Evolutionary conservation across 2,329 filamentous ascomycete species (phyloP), one percentile per base, ranked within the genome.

Genomic region (Fonsecaea monophora): DNA sequence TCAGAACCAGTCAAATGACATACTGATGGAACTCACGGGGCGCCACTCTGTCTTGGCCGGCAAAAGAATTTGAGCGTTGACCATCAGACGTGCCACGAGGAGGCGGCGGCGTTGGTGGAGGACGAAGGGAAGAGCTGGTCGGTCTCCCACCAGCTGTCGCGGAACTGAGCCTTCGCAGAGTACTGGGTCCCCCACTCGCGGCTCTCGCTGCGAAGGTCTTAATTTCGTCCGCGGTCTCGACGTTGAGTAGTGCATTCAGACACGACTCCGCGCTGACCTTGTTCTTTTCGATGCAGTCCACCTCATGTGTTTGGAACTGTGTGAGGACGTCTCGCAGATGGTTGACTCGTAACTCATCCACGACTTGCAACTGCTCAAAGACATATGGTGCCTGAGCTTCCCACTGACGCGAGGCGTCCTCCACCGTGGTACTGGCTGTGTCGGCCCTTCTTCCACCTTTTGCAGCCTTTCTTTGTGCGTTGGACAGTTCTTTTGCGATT

Each of bases 351-450:
- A 87, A 89, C 81, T 99, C 95, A 76, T 99, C 95, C 37, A 96
- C 83, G 5, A 92, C 90, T 77, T 99, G 95, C 32, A 99, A 86
- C 68, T 90, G 91, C 79, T 99, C 95, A 75, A 96, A 97, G 68
- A 97, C 90, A 78, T 92, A 98, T 0, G 95, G 95, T 13, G 95
- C 92, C 78, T 97, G 93, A 0, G 92, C 93, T 64, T 97, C 90
- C 95, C 95, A 99, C 76, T 96, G 91, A 71, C 90, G 86, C 53
- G 85, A 87, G n/a, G 92, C 90, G 67, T 88, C 88, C 70, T 96
- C 91, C 53, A 96, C 86, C 70, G 89, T 89, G 18, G 87, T 83
- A 10, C 87, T 85, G 78, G 95, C 96, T 66, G 88, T 87, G 2
- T 89, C 85, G 73, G 77, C 78, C 60, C 88, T 93, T 79, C 90